Evolutionary conservation across 306 rosid species (phyloP).

Genomic region (Argentina anserina): DNA sequence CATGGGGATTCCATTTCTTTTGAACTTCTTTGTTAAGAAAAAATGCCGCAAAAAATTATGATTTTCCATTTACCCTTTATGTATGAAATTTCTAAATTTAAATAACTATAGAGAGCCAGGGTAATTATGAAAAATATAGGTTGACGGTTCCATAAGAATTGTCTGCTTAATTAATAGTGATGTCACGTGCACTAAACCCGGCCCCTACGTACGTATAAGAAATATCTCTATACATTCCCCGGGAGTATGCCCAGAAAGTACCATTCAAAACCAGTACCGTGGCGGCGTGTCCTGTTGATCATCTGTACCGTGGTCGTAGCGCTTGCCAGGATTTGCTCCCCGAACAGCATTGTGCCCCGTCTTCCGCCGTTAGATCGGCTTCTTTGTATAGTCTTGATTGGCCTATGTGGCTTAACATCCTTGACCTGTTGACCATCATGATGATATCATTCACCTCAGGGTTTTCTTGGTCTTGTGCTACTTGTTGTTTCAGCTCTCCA

Average conservation of each 20-base stretch:
- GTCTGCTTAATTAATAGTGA: too few relatives aligned
- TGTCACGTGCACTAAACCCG: too few relatives aligned
- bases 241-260: background rate
- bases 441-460: background rate
- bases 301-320: constrained; percentile 42
- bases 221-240: background rate
- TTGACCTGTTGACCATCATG: too few relatives aligned
- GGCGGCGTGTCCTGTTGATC: too few relatives aligned
- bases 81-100: too few relatives aligned
- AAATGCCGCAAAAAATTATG: too few relatives aligned
- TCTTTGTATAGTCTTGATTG: constrained; percentile 39
- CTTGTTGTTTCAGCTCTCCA: constrained; percentile 42
- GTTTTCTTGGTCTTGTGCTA: constrained; percentile 6
- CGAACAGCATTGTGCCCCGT: constrained; percentile 34
- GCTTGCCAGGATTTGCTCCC: constrained; percentile 37
- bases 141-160: too few relatives aligned
- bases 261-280: background rate
- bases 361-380: constrained; percentile 61
- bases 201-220: background rate
- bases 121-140: too few relatives aligned
- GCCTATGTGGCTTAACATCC: constrained; percentile 15
- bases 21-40: too few relatives aligned
- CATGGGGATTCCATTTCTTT: too few relatives aligned
- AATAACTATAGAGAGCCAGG: too few relatives aligned
- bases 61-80: too few relatives aligned